A percentile compares a stretch with the other conserved stretches of the same genome.
phyloP scores from a whole-genome alignment of 352 stramenopile genomes.

The Phytophthora brassicae region DNA sequence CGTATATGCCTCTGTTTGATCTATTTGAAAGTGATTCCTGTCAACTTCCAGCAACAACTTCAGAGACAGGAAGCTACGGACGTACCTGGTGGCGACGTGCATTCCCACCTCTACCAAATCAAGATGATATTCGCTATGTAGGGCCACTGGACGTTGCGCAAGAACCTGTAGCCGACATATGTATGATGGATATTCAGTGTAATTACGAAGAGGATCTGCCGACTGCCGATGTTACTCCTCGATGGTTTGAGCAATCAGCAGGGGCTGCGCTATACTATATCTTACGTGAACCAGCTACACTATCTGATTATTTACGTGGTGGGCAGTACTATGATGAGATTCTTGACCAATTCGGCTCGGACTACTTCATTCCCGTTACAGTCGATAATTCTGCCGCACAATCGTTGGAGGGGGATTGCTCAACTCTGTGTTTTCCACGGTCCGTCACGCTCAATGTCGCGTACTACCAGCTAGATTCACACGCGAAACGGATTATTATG shows the following conservation, averaged over 20 bases:
- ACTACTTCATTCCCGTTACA: constrained; percentile 95
- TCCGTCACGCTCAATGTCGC: constrained; percentile 91
- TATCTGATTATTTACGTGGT: constrained; percentile 85
- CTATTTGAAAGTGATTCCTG: constrained; percentile 93
- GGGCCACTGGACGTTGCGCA: constrained; percentile 85
- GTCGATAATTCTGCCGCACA: constrained; percentile 86
- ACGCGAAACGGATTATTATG: constrained; percentile 93
- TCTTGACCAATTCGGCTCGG: constrained; percentile 51
- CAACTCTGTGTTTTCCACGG: constrained; percentile 91
- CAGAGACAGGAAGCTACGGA: constrained; percentile 59
- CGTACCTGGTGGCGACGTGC: constrained; percentile 70
- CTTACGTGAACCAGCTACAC: constrained; percentile 89
- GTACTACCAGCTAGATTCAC: constrained; percentile 93
- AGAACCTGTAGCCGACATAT: constrained; percentile 92
- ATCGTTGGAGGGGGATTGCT: constrained; percentile 86
- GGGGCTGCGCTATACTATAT: constrained; percentile 92
- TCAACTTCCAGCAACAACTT: constrained; percentile 80
- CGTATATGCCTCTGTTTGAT: constrained; percentile 92
- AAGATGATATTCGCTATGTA: constrained; percentile 93
- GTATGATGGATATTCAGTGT: constrained; percentile 88
- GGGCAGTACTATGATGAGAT: constrained; percentile 77
- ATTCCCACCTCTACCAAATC: constrained; percentile 90
- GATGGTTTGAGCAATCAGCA: constrained; percentile 95
- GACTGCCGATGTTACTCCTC: constrained; percentile 87
- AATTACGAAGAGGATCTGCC: constrained; percentile 93